Conservation (phyloP, 202 grass and related monocot species). For the Cymbopogon flexuosus region DNA sequence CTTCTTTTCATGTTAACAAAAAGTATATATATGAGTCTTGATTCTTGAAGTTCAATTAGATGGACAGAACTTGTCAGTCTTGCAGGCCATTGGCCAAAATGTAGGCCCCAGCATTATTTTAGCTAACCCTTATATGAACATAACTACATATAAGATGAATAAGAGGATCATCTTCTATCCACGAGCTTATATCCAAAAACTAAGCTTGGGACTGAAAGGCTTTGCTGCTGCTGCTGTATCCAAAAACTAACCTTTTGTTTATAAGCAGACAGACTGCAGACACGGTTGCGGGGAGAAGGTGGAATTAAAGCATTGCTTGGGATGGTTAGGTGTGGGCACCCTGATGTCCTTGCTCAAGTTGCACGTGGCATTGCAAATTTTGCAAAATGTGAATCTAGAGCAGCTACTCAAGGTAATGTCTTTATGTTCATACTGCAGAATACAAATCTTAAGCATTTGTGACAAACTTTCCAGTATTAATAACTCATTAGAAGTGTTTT, state of each 20-base stretch:
- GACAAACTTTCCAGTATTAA: neutral
- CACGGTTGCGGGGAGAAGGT: conserved; percentile 85
- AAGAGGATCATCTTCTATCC: neutral
- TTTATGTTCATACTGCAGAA: neutral
- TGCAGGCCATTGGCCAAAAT: neutral
- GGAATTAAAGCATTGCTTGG: conserved; percentile 96
- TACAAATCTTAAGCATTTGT: neutral
- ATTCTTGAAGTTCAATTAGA: neutral
- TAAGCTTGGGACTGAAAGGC: no score
- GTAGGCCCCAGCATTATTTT: neutral
- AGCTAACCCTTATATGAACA: neutral
- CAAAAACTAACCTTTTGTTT: conserved; percentile 18
- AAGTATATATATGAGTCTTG: neutral
- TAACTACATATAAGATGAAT: neutral
- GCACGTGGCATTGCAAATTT: conserved; percentile 99
- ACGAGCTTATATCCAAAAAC: neutral
- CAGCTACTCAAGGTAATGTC: conserved; percentile 88
- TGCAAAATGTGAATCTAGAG: conserved; percentile 95
- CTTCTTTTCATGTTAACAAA: neutral
- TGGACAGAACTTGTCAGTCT: neutral
- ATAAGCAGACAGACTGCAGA: conserved; percentile 88
- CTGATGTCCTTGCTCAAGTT: conserved; percentile 98
- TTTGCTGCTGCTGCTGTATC: neutral
- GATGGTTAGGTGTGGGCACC: conserved; percentile 94
- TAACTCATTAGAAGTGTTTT: neutral